Evolutionary conservation across 2,329 filamentous ascomycete species (phyloP), one percentile per base, ranked within the genome.

Genomic region (Monosporascus sp.): DNA sequence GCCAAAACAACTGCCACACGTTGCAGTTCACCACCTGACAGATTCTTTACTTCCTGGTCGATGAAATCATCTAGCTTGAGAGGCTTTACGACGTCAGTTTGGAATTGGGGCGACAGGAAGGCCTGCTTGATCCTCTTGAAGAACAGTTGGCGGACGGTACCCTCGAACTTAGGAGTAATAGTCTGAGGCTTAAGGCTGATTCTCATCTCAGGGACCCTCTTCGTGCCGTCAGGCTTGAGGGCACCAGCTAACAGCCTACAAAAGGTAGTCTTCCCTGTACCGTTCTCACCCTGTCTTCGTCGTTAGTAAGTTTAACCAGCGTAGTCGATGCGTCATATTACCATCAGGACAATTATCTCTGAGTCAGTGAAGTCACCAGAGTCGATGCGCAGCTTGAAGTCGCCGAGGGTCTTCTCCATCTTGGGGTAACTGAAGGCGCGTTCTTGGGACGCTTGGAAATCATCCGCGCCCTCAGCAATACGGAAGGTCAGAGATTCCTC

Each of bases 141-240:
- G 81, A 99, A 97, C 49, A 99, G 82, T 74, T 97, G 91, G 58
- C 94, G 90, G 54, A 99, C 94, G 39, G 93, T 99, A 59, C 95
- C 94, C 61, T 92, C 87, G 70, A 96, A 99, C 75, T 97, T 99
- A 69, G 94, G 94, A 2, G 92, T 99, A 67, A 99, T 99, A 67
- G 95, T 99, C 78, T 99, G 94, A 20, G 95, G 95, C 82, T 99
- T 99, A 91, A 97, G 95, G 78, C 87, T 92, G 71, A 99, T 96
- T 77, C 89, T 91, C 92, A 99, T 96, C 62, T 89, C 85, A 17
- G 94, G 94, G 17, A 99, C 82, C 65, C 84, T 84, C 65, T 83
- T 78, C 60, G 79, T 85, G 64, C 82, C 85, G 65, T 99, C 95
- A 8, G 95, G 94, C 76, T 97, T 93, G 64, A 96, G 81, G 39